Base-by-base conservation (phyloP, 2,329 filamentous ascomycete species). In the Apiospora pterosperma region DNA sequence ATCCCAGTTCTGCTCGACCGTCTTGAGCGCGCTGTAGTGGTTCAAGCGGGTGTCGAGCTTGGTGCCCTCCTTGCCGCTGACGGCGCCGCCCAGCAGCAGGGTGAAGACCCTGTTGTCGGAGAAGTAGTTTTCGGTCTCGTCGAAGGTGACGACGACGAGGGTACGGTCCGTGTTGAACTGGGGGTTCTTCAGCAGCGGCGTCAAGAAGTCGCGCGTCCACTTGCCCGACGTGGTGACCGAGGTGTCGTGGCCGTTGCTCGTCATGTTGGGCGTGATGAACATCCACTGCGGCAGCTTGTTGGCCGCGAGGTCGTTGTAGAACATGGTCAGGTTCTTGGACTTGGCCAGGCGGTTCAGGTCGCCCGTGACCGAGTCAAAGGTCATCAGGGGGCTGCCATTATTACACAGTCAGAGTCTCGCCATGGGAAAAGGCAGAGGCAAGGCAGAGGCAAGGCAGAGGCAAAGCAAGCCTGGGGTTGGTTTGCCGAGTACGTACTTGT, bases 401-500 rank as follows among this genome's bases (percentile, higher is more conserved):
- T 48, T 41, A 6, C 39, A 4, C 10, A 41, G 41, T 61, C 44
- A 58, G 36, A 16, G 21, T 16, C 19, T 36, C 14, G n/a, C 3
- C 55, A 12, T 36, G 16, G 14, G 21, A 1, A 5, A n/a, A 31
- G 11, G 12, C 14, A 39, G 4, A 39, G n/a, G n/a, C n/a, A n/a
- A n/a, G n/a, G n/a, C n/a, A n/a, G n/a, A n/a, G n/a, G n/a, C n/a
- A n/a, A n/a, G n/a, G n/a, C n/a, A n/a, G n/a, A n/a, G n/a, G n/a
- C n/a, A n/a, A n/a, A n/a, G n/a, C n/a, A n/a, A n/a, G n/a, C n/a
- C n/a, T n/a, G n/a, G n/a, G n/a, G n/a, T n/a, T n/a, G n/a, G n/a
- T n/a, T n/a, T n/a, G n/a, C n/a, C n/a, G n/a, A 14, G 19, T 36
- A 38, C 61, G 10, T 78, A 83, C 74, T 90, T 88, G 75, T 90